Conservation (phyloP, 768 basidiomycete species). For the Suillus occidentalis region DNA sequence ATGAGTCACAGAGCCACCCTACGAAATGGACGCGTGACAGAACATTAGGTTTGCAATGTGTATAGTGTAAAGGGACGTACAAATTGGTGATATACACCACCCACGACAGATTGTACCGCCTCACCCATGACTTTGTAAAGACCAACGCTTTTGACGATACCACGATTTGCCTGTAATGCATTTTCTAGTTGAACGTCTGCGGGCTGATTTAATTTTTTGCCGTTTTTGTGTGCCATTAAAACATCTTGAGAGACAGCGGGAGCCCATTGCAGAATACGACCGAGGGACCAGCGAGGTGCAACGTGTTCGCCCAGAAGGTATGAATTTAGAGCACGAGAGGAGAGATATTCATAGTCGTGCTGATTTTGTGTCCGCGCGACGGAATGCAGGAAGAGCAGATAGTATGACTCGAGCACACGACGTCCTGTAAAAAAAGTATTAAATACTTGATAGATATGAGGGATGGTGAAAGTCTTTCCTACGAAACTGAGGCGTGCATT, state of each 20-base stretch:
- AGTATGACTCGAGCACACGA: constrained; percentile 74
- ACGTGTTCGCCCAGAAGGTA: constrained; percentile 73
- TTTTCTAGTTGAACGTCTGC: constrained; percentile 28
- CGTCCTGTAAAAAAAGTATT: constrained; percentile 49
- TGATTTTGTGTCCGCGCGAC: constrained; percentile 43
- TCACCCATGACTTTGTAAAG: constrained; percentile 79
- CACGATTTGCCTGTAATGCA: constrained; percentile 30
- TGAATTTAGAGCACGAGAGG: constrained; percentile 60
- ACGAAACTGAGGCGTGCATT: constrained; percentile 73
- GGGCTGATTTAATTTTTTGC: constrained; percentile 6
- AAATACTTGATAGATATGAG: not conserved
- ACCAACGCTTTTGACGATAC: constrained; percentile 55
- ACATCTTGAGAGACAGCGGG: constrained; percentile 49
- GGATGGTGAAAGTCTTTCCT: constrained; percentile 45
- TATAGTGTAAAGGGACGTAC: constrained; percentile 45
- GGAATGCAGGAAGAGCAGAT: constrained; percentile 68
- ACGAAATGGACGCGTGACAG: not conserved
- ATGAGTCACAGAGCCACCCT: constrained; percentile 36
- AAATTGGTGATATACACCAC: constrained; percentile 78
- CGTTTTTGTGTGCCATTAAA: constrained; percentile 19
- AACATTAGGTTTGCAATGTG: not conserved
- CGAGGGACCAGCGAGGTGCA: constrained; percentile 73
- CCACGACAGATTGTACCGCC: constrained; percentile 72
- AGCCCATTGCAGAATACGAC: constrained; percentile 73
- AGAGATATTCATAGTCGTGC: constrained; percentile 60